Percentiles rank a stretch among this genome's conserved stretches.
Evolutionary conservation across 768 basidiomycete genomes (phyloP).

Genomic region (Tulasnella sp.): DNA sequence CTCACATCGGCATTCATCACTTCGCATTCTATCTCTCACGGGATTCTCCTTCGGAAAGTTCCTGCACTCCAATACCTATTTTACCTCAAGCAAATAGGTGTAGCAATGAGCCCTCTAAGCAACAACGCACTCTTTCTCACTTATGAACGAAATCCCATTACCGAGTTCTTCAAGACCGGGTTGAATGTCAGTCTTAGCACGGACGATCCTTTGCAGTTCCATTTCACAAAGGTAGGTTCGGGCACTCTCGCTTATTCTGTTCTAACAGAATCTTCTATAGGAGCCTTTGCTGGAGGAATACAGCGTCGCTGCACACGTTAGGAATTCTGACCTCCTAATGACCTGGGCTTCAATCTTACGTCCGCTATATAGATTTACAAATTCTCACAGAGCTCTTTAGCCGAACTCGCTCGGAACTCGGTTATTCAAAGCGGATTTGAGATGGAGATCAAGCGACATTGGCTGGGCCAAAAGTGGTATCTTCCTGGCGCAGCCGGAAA

Average conservation of each 20-base stretch:
- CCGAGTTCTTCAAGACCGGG: constrained; percentile 94
- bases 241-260: neutral
- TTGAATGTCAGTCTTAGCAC: constrained; percentile 95
- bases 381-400: constrained; percentile 86
- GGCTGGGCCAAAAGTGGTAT: constrained; percentile 93
- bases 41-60: constrained; percentile 96
- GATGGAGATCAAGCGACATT: constrained; percentile 95
- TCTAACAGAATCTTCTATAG: constrained; percentile 39
- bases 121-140: constrained; percentile 97
- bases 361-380: constrained; percentile 77
- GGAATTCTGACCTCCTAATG: constrained; percentile 31
- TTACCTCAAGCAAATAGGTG: constrained; percentile 95
- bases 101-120: constrained; percentile 97
- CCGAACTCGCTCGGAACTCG: constrained; percentile 96
- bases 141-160: constrained; percentile 94
- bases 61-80: constrained; percentile 96
- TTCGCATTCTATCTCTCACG: constrained; percentile 97
- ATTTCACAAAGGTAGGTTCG: constrained; percentile 81
- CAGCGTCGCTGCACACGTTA: constrained; percentile 91
- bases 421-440: constrained; percentile 97
- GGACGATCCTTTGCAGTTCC: constrained; percentile 94
- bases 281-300: constrained; percentile 96
- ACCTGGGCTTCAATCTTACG: neutral
- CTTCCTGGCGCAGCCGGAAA: constrained; percentile 90
- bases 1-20: constrained; percentile 93